These are phyloP conservation scores for Lipomyces kockii DNA, from an alignment of 805 yeast species.

Conservation along the genomic window DNA sequence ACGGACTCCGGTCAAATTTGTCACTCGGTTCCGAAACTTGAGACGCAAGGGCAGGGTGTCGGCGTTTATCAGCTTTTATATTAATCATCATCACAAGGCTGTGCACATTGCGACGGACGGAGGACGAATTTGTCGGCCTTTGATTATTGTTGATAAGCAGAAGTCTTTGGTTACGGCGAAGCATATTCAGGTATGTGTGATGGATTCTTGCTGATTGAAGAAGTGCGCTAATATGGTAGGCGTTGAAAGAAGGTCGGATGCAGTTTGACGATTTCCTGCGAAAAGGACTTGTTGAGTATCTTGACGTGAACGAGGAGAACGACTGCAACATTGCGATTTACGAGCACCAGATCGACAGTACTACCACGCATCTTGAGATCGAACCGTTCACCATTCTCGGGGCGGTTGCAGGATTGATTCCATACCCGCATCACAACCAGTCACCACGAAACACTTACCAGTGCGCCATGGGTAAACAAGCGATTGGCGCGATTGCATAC, in stretches of 20 bases:
- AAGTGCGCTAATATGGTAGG: slow-evolving; percentile 26
- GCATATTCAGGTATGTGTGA: slow-evolving; percentile 56
- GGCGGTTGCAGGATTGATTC: slow-evolving; percentile 97
- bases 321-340: slow-evolving; percentile 91
- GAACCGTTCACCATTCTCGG: slow-evolving; percentile 94
- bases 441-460: slow-evolving; percentile 99
- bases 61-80: slow-evolving; percentile 87
- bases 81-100: slow-evolving; percentile 86
- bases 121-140: slow-evolving; percentile 96
- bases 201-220: not conserved
- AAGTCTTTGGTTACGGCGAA: slow-evolving; percentile 69
- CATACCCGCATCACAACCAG: slow-evolving; percentile 99
- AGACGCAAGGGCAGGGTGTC: slow-evolving; percentile 86
- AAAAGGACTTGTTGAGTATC: slow-evolving; percentile 87
- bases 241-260: slow-evolving; percentile 70
- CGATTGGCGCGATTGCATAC: slow-evolving; percentile 98
- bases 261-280: slow-evolving; percentile 88
- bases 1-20: slow-evolving; percentile 82
- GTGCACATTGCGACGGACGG: slow-evolving; percentile 99
- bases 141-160: slow-evolving; percentile 82
- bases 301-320: slow-evolving; percentile 97
- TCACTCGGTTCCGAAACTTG: slow-evolving; percentile 71
- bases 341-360: slow-evolving; percentile 61
- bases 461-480: slow-evolving; percentile 99
- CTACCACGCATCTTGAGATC: slow-evolving; percentile 87